phyloP scores from a whole-genome alignment of 2,329 filamentous ascomycete genomes.

The Monosporascus sp. region DNA sequence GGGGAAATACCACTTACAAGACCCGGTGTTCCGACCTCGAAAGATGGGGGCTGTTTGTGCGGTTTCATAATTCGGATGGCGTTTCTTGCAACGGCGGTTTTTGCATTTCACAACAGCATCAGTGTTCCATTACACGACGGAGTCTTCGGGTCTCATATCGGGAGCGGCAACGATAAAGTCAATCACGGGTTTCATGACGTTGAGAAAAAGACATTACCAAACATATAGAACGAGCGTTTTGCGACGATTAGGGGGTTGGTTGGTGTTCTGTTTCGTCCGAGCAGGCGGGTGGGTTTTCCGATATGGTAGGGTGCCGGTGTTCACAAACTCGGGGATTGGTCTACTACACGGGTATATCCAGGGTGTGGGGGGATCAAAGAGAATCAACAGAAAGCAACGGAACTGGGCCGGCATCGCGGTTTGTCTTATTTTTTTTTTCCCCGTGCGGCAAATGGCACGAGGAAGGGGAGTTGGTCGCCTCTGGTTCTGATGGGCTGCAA shows the following conservation, averaged over 20 bases:
- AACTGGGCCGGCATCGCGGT: conserved; percentile 21
- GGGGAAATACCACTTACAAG: conserved; percentile 19
- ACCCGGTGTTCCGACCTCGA: conserved; percentile 30
- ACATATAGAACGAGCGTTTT: conserved; percentile 47
- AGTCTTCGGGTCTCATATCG: conserved; percentile 35
- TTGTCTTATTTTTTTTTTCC: conserved; percentile 20
- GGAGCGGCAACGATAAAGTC: conserved; percentile 40
- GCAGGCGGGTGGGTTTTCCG: conserved; percentile 22
- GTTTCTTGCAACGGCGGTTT: conserved; percentile 36
- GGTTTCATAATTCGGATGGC: conserved; percentile 35
- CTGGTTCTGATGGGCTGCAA: conserved; percentile 24
- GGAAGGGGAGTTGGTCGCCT: conserved; percentile 30
- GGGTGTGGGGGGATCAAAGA: conserved; percentile 18
- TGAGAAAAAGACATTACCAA: conserved; percentile 42
- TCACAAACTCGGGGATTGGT: conserved; percentile 13
- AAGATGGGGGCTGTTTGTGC: conserved; percentile 34
- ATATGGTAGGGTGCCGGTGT: conserved; percentile 16
- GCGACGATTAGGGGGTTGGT: conserved; percentile 30
- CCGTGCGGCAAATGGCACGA: conserved; percentile 20
- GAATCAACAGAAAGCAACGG: conserved; percentile 25
- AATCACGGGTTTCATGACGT: conserved; percentile 44
- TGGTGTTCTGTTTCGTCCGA: conserved; percentile 32
- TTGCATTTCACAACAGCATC: conserved; percentile 46
- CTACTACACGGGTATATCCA: conserved; percentile 21
- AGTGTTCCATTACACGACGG: conserved; percentile 39